Evolutionary conservation across 331 rosid species (phyloP).

Genomic region (Stylosanthes scabra): DNA sequence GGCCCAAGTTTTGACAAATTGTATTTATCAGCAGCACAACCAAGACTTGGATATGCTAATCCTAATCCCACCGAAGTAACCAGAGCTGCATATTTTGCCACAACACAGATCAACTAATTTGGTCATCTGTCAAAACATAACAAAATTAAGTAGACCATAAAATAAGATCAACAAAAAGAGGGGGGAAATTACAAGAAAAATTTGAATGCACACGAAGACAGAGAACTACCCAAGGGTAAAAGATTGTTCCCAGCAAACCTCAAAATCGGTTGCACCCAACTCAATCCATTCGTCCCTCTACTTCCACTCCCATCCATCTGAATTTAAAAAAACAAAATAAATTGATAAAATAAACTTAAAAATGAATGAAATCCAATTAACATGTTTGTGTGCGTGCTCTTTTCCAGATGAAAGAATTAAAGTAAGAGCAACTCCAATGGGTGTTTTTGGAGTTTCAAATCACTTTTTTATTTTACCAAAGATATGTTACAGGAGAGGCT

Average conservation of each 20-base stretch:
- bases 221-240: constrained; percentile 75
- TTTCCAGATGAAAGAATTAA: too few relatives aligned
- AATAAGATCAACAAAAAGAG: neutral
- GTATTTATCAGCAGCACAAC: constrained; percentile 80
- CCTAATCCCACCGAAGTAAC: constrained; percentile 69
- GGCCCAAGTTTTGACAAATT: constrained; percentile 82
- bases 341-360: neutral
- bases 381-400: neutral
- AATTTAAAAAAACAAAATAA: constrained; percentile 32
- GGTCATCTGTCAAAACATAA: constrained; percentile 21
- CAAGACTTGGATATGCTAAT: constrained; percentile 70
- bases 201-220: neutral
- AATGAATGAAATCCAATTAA: constrained; percentile 6
- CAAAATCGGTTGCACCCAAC: constrained; percentile 62
- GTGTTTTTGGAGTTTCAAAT: too few relatives aligned
- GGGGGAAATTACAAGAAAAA: neutral
- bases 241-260: constrained; percentile 66
- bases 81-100: constrained; percentile 58
- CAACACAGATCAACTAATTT: constrained; percentile 18
- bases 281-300: constrained; percentile 42
- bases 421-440: too few relatives aligned
- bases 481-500: too few relatives aligned
- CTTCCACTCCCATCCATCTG: constrained; percentile 67
- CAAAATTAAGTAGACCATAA: constrained; percentile 20
- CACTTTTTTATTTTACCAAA: too few relatives aligned